Evolutionary conservation across 2,329 filamentous ascomycete genomes (phyloP).

Genomic region (Rutstroemia sp.): DNA sequence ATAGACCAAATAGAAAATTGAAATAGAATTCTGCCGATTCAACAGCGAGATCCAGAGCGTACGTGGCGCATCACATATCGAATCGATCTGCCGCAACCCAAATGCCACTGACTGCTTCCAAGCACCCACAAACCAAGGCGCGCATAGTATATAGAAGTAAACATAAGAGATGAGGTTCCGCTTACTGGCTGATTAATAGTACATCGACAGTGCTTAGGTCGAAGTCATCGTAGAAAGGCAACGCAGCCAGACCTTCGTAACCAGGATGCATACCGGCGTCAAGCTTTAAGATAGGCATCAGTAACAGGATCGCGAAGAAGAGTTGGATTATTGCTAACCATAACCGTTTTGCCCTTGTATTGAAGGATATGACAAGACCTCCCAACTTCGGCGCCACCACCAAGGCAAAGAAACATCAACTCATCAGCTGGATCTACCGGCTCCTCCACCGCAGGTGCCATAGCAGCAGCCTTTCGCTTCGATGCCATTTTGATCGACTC

Average conservation of each 20-base stretch:
- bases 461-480: constrained; percentile 79
- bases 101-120: not conserved
- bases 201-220: constrained; percentile 96
- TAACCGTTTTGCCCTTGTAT: constrained; percentile 98
- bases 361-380: constrained; percentile 96
- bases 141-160: not conserved
- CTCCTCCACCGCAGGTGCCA: constrained; percentile 66
- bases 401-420: constrained; percentile 86
- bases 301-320: not conserved
- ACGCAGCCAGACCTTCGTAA: constrained; percentile 85
- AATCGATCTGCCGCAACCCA: not conserved
- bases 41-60: not conserved
- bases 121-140: constrained; percentile 2
- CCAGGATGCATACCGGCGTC: constrained; percentile 96
- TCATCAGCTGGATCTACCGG: constrained; percentile 90
- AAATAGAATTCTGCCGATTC: not conserved
- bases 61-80: not conserved
- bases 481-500: constrained; percentile 62
- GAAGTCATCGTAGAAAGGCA: constrained; percentile 98
- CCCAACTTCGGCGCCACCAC: constrained; percentile 94
- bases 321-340: constrained; percentile 53
- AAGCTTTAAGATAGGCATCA: constrained; percentile 48
- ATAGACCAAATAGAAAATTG: constrained; percentile 8
- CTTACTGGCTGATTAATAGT: constrained; percentile 98
- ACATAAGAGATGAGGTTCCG: constrained; percentile 28